Evolutionary conservation across 2,329 filamentous ascomycete species (phyloP).

Genomic region (Verticillium tricorpus): DNA sequence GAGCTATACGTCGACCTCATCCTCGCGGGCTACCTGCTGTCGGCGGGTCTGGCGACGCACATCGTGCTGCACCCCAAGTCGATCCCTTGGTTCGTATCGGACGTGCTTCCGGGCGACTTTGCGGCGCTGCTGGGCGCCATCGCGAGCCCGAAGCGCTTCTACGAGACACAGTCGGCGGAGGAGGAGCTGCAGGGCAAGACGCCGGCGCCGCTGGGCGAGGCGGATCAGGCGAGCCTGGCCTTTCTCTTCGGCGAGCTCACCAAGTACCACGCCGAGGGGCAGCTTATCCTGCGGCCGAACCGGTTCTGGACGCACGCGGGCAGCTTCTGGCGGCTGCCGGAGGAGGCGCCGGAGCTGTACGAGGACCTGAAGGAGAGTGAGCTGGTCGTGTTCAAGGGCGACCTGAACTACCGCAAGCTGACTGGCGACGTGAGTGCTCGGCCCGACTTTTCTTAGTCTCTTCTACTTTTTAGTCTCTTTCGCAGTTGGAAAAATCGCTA

Average conservation of each 20-base stretch:
- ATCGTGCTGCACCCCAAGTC: conserved; percentile 90
- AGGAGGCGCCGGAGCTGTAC: conserved; percentile 60
- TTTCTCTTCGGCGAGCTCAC: conserved; percentile 85
- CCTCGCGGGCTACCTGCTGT: conserved; percentile 83
- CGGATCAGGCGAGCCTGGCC: conserved; percentile 61
- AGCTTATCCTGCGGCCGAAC: conserved; percentile 78
- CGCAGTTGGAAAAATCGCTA: not conserved
- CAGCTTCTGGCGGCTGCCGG: conserved; percentile 83
- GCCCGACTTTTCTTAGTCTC: not conserved
- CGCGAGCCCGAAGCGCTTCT: conserved; percentile 73
- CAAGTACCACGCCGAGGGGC: conserved; percentile 73
- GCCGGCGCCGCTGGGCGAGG: conserved; percentile 58
- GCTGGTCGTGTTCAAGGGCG: conserved; percentile 93
- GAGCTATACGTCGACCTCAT: conserved; percentile 95
- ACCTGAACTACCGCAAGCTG: conserved; percentile 93
- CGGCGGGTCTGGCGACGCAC: conserved; percentile 77
- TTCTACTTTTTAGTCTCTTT: too few relatives aligned
- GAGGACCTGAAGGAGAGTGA: conserved; percentile 79
- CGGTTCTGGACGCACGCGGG: conserved; percentile 86
- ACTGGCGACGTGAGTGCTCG: conserved; percentile 69
- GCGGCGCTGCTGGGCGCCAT: conserved; percentile 74
- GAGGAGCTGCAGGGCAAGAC: conserved; percentile 51
- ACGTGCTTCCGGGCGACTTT: conserved; percentile 86
- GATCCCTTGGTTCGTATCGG: conserved; percentile 97
- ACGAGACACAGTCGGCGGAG: conserved; percentile 69